These are phyloP conservation scores for Bimuria novae-zelandiae DNA, from an alignment of 2,329 filamentous ascomycete species.

Conservation along the genomic window DNA sequence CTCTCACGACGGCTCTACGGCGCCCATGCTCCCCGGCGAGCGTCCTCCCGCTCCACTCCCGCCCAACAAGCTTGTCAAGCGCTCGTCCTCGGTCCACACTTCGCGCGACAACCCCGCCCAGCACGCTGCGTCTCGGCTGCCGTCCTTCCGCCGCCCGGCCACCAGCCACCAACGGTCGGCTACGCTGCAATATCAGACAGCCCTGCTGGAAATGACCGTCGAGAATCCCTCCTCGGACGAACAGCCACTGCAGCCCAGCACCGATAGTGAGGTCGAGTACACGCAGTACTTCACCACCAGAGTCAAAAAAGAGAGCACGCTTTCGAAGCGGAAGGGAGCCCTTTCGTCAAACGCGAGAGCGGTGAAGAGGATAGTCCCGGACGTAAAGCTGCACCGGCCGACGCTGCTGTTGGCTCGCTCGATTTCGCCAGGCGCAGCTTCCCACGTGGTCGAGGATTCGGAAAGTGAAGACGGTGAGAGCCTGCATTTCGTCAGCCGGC, in stretches of 20 bases:
- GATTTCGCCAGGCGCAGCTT: slow-evolving; percentile 31
- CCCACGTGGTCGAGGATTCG: slow-evolving; percentile 44
- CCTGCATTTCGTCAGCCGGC: slow-evolving; percentile 45
- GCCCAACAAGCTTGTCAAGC: slow-evolving; percentile 80
- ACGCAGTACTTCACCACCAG: slow-evolving; percentile 46
- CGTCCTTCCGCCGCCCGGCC: slow-evolving; percentile 71
- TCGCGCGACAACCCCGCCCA: slow-evolving; percentile 52
- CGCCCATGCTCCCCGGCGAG: slow-evolving; percentile 61
- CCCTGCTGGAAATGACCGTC: slow-evolving; percentile 33
- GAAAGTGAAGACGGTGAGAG: slow-evolving; percentile 45
- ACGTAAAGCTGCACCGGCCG: slow-evolving; percentile 50
- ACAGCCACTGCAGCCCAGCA: slow-evolving; percentile 20
- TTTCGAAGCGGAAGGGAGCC: slow-evolving; percentile 49
- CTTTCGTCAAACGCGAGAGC: slow-evolving; percentile 43
- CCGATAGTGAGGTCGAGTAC: slow-evolving; percentile 40
- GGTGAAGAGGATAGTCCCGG: slow-evolving; percentile 51
- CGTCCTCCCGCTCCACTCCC: slow-evolving; percentile 50
- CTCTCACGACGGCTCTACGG: slow-evolving; percentile 59
- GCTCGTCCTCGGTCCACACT: slow-evolving; percentile 62
- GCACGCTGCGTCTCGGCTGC: slow-evolving; percentile 64
- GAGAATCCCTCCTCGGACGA: slow-evolving; percentile 30
- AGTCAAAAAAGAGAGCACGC: slow-evolving; percentile 39
- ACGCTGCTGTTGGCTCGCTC: slow-evolving; percentile 55
- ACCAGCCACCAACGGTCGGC: slow-evolving; percentile 79
- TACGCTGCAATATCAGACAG: slow-evolving; percentile 64